These are phyloP conservation scores for Penicillium expansum DNA, from an alignment of 2,329 filamentous ascomycete genomes.

Conservation along the genomic window DNA sequence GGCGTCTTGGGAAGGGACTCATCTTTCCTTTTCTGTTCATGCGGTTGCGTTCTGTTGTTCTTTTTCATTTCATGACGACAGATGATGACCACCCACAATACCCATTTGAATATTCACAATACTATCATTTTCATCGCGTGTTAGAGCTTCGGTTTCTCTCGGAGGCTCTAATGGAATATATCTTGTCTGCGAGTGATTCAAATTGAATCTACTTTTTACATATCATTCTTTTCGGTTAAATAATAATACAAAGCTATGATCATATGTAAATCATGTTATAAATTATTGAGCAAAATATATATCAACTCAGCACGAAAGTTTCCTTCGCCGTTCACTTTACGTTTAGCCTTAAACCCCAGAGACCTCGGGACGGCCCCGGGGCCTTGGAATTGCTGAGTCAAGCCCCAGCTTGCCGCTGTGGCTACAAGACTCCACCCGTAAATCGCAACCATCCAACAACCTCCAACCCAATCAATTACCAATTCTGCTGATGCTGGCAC, in stretches of 20 bases:
- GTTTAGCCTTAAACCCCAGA: neutral
- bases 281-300: no score
- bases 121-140: constrained; percentile 10
- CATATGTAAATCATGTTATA: neutral
- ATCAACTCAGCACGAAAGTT: no score
- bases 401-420: neutral
- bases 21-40: constrained; percentile 1
- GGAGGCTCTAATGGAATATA: neutral
- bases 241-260: no score
- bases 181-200: constrained; percentile 2
- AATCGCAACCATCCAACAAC: neutral
- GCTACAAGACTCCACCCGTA: neutral
- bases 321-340: no score
- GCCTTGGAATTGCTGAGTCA: constrained; percentile 3
- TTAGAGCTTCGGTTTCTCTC: neutral
- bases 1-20: neutral
- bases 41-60: constrained; percentile 1
- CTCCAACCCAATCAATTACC: neutral
- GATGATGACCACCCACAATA: constrained; percentile 23
- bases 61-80: constrained; percentile 13
- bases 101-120: constrained; percentile 22
- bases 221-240: neutral
- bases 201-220: neutral
- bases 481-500: constrained; percentile 6
- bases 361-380: neutral